A percentile compares a stretch with the other conserved stretches of the same genome.
Conservation (phyloP, 2,329 filamentous ascomycete genomes). For the Thelonectria rubi region DNA sequence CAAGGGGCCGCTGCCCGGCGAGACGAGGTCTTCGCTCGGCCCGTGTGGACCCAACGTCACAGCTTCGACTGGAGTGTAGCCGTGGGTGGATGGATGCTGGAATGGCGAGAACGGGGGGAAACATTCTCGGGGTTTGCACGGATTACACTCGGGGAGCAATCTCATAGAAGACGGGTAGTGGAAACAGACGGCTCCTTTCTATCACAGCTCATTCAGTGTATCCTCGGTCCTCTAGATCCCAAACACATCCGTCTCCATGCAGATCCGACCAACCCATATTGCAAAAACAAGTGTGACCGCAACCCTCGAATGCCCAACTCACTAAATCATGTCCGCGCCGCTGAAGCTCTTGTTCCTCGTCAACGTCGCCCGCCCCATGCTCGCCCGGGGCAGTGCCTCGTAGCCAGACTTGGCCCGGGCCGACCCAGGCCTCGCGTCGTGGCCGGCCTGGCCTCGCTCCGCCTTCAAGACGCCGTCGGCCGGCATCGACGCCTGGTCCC, state of each 20-base stretch:
- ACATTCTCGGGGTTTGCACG: neutral
- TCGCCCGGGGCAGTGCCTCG: slow-evolving; percentile 54
- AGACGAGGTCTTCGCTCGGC: slow-evolving; percentile 47
- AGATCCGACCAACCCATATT: slow-evolving; percentile 16
- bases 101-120: too few relatives aligned
- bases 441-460: slow-evolving; percentile 55
- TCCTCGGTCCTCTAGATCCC: neutral
- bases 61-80: slow-evolving; percentile 1
- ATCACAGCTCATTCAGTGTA: neutral
- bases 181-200: neutral
- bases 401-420: slow-evolving; percentile 50
- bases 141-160: neutral
- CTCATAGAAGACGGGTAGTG: neutral
- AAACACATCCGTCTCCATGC: slow-evolving; percentile 22
- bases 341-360: slow-evolving; percentile 61
- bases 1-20: slow-evolving; percentile 49
- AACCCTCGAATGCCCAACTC: too few relatives aligned
- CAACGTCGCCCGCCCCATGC: slow-evolving; percentile 56
- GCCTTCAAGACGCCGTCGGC: slow-evolving; percentile 51
- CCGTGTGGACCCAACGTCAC: slow-evolving; percentile 36
- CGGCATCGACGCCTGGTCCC: slow-evolving; percentile 62
- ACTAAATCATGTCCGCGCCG: slow-evolving; percentile 52
- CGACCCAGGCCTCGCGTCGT: slow-evolving; percentile 30
- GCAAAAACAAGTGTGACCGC: neutral
- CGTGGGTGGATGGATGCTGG: too few relatives aligned